Conservation (phyloP, 2,329 filamentous ascomycete genomes). For the Gnomoniopsis smithogilvyi region DNA sequence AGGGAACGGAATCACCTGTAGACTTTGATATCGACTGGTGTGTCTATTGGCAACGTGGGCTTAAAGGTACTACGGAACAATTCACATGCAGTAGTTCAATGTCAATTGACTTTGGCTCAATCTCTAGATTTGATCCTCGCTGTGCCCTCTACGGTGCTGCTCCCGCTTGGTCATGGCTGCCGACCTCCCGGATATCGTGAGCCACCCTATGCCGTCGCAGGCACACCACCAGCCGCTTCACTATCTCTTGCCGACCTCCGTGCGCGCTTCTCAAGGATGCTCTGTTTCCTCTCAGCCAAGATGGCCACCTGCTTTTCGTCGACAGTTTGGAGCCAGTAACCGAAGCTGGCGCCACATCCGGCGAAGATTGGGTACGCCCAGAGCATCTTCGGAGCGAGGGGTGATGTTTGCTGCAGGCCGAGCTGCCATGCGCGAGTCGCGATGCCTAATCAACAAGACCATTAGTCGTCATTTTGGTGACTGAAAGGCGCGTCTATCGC, state of each 20-base stretch:
- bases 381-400: conserved; percentile 79
- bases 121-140: not conserved
- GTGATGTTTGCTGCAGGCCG: conserved; percentile 95
- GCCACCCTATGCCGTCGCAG: not conserved
- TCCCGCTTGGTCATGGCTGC: not conserved
- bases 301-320: conserved; percentile 77
- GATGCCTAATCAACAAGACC: conserved; percentile 58
- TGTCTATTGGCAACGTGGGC: too few relatives aligned
- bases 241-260: conserved; percentile 67
- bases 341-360: conserved; percentile 82
- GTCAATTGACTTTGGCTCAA: not conserved
- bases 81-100: not conserved
- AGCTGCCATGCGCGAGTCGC: conserved; percentile 94
- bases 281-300: conserved; percentile 73
- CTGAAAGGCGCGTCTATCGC: not conserved
- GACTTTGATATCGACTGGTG: too few relatives aligned
- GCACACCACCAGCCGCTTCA: conserved; percentile 19
- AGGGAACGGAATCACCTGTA: too few relatives aligned
- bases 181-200: too few relatives aligned
- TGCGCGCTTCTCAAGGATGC: conserved; percentile 84
- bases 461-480: not conserved
- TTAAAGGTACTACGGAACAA: too few relatives aligned
- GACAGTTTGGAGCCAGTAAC: conserved; percentile 93
- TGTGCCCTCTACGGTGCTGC: not conserved
- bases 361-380: conserved; percentile 93